phyloP scores from a whole-genome alignment of 2,329 filamentous ascomycete genomes.

The Curvularia sp. region DNA sequence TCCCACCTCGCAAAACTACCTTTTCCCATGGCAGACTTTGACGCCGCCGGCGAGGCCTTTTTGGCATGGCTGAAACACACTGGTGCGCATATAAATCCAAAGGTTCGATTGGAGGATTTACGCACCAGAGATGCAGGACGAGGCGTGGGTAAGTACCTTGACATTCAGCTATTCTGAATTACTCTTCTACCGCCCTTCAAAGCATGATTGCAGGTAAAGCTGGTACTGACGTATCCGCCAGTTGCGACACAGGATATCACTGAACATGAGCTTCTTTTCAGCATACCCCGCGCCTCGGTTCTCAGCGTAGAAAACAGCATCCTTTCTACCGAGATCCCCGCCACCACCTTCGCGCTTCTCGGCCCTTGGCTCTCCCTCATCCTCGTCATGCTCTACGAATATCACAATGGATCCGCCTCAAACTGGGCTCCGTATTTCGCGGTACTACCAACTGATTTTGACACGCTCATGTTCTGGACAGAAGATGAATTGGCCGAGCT shows the following conservation, averaged over 20 bases:
- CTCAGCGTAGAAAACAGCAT: slow-evolving; percentile 76
- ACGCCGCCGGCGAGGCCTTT: slow-evolving; percentile 60
- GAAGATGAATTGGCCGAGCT: slow-evolving; percentile 72
- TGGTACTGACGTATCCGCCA: slow-evolving; percentile 44
- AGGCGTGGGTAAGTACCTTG: slow-evolving; percentile 65
- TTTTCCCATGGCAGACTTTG: slow-evolving; percentile 42
- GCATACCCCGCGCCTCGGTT: slow-evolving; percentile 74
- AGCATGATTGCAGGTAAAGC: too few relatives aligned
- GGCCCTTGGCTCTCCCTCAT: slow-evolving; percentile 67
- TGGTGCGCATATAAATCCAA: slow-evolving; percentile 63
- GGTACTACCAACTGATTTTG: slow-evolving; percentile 73
- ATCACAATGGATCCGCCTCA: slow-evolving; percentile 65
- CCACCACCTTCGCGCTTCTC: slow-evolving; percentile 43
- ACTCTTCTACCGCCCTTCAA: neutral
- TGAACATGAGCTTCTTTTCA: slow-evolving; percentile 79
- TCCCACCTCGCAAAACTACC: slow-evolving; percentile 23
- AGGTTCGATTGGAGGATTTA: slow-evolving; percentile 66
- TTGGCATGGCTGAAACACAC: slow-evolving; percentile 63
- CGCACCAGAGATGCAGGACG: slow-evolving; percentile 63
- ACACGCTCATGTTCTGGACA: slow-evolving; percentile 92
- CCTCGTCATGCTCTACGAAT: slow-evolving; percentile 81
- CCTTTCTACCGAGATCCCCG: slow-evolving; percentile 62
- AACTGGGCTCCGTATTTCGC: slow-evolving; percentile 80
- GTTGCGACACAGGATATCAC: slow-evolving; percentile 74
- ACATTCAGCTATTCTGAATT: neutral